Base-by-base conservation (phyloP, 2,329 filamentous ascomycete species). In the Tolypocladium cylindrosporum region DNA sequence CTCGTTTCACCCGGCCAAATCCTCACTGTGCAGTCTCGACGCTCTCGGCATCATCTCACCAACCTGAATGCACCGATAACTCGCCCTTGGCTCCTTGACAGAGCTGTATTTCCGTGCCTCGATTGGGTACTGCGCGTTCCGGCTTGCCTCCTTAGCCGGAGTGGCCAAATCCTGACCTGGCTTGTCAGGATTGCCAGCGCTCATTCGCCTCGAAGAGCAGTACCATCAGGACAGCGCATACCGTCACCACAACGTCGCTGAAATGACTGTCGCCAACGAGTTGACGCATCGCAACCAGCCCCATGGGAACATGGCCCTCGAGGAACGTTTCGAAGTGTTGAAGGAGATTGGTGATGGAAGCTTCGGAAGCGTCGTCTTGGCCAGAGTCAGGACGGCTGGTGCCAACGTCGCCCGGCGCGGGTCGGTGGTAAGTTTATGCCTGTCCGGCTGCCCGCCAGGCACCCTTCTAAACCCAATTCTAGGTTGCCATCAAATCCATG, bases 401-500 rank as follows among this genome's bases (percentile, higher is more conserved):
- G 87, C 92, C 66, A 89, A 86, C 71, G 84, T 96, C 63, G 93
- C 93, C 67, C 88, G 91, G 65, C 84, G 92, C 72, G 93, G 93
- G 65, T 96, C 92, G 59, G 84, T 97, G 79, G 93, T 97, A 86
- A 80, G 87, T 79, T 62, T 48, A 40, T 31, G 54, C 59, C n/a
- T 48, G 34, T 34, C 19, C 2, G 7, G 11, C 31, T n/a, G 11
- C 21, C n/a, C 24, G 24, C 66, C 61, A 57, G 53, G 45, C 58
- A 31, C 39, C 31, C 5, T 19, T 31, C 31, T 55, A 43, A 36
- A 58, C 57, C 58, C 48, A n/a, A 36, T 14, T 37, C 27, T 57
- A 97, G 94, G 89, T 99, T 67, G 94, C 94, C 50, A 97, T 99
- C 77, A 99, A 99, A 77, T 97, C 94, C 7, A 99, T 99, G 94